Evolutionary conservation across 2,329 filamentous ascomycete species (phyloP), one percentile per base, ranked within the genome.

Genomic region (Elsinoe ampelina): DNA sequence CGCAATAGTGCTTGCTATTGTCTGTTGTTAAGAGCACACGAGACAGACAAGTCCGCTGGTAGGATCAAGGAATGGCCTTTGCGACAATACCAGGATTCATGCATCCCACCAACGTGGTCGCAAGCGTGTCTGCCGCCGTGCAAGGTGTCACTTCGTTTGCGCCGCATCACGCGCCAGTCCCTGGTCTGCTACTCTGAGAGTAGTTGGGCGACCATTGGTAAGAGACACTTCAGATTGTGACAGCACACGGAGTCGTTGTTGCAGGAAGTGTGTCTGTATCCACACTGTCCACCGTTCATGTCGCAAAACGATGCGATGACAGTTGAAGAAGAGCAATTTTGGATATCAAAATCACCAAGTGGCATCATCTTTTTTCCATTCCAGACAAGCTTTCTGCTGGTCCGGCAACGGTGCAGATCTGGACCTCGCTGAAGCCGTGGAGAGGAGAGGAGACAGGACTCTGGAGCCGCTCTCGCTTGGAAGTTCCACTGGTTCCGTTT

Each of bases 341-440:
- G 22, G 30, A 17, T 48, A 48, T 48, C 45, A 26, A 19, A 19
- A 35, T 35, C 15, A 39, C 32, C 48, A 52, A 26, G 48, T 52
- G 48, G 48, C 48, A 52, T 52, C 34, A 52, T 52, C 22, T 52
- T 20, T 45, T 45, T 52, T 17, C 13, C 8, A 7, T 22, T 17
- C 32, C 26, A 26, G 30, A 52, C 48, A 52, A 52, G 34, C 48
- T 52, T 52, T 52, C 38, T 34, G 32, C 48, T 52, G 47, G 26
- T 15, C 48, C 48, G 48, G 48, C 48, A 52, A 52, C 48, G 48
- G 48, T 26, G 48, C 26, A 36, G 48, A 52, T 52, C 48, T 52
- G 32, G 48, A 52, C 19, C 19, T 52, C 19, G 32, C 10, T 41
- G 38, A 19, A 41, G 38, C 13, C 11, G 38, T 30, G 26, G 26